Base-by-base conservation (phyloP, 2,329 filamentous ascomycete species). In the Hymenoscyphus occultus region DNA sequence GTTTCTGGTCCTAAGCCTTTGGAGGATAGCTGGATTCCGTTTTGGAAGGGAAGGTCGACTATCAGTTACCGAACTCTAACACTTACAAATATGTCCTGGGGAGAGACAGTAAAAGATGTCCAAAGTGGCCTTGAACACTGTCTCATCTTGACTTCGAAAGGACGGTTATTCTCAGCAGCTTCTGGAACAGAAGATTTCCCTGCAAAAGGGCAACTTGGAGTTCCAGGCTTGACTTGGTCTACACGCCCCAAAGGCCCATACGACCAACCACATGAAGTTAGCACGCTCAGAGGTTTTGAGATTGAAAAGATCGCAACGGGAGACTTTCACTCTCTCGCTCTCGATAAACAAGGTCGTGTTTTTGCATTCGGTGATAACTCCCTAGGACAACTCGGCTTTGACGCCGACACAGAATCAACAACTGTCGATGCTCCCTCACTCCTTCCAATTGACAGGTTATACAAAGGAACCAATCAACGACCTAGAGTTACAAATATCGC, bases 321-420 rank as follows among this genome's bases (percentile, higher is more conserved):
- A 31, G 93, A 97, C 74, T 87, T 89, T 70, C 95, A 99, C 78
- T 96, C 92, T 3, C 79, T 96, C 1, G 90, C 87, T 0, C 82
- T 93, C 16, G 91, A 94, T 74, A 85, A 85, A 66, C 82, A 89
- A 61, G 94, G 94, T 16, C 86, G 87, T 16, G 84, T 95, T 16
- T 97, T 95, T 76, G 83, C 88, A 6, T 98, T 96, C 78, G 95
- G 95, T 45, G 93, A 98, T 77, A 98, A 98, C 78, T 88, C 88
- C 0, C 85, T 86, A 56, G 95, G 95, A n/a, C 95, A 98, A 77
- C 83, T 98, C 3, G 94, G 94, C n/a, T 87, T 94, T 71, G 86
- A 92, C 60, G 86, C 84, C 62, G 86, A 87, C 59, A 76, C 84
- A 0, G 84, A 89, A 35, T 80, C 85, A 16, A 81, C 86, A 7